Evolutionary conservation across 2,329 filamentous ascomycete species (phyloP).

Genomic region (Pseudogymnoascus sp.): DNA sequence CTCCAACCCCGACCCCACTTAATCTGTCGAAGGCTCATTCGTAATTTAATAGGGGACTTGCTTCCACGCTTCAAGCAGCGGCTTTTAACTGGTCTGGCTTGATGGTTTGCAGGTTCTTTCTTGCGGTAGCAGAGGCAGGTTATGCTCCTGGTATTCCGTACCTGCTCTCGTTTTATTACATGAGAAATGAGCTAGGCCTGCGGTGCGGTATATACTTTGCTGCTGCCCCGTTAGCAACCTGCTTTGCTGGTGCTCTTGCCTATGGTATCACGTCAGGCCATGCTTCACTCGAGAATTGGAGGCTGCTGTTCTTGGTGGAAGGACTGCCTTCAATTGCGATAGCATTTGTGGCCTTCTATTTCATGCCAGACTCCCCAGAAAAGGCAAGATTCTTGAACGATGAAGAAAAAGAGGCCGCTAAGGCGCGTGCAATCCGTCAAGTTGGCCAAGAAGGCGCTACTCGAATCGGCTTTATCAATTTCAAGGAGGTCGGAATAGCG

Average conservation of each 20-base stretch:
- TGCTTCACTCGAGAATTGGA: conserved; percentile 52
- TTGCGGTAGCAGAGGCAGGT: conserved; percentile 39
- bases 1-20: not conserved
- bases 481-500: conserved; percentile 40
- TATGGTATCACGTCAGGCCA: conserved; percentile 61
- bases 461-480: conserved; percentile 39
- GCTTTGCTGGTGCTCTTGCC: conserved; percentile 61
- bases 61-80: conserved; percentile 28
- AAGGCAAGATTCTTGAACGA: conserved; percentile 43
- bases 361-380: conserved; percentile 45
- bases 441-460: conserved; percentile 42
- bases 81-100: conserved; percentile 32
- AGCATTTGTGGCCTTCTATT: conserved; percentile 47
- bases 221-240: conserved; percentile 58
- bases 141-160: conserved; percentile 37
- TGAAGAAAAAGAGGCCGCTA: conserved; percentile 42
- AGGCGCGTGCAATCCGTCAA: conserved; percentile 45
- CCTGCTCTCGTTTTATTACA: conserved; percentile 42
- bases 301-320: conserved; percentile 58
- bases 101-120: conserved; percentile 34
- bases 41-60: conserved; percentile 16
- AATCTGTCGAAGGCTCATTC: not conserved
- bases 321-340: conserved; percentile 52
- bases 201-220: conserved; percentile 64
- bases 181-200: conserved; percentile 56